A percentile compares a stretch with the other conserved stretches of the same genome.
Evolutionary conservation across 2,329 filamentous ascomycete genomes (phyloP).

Genomic region (Ascocoryne sarcoides): DNA sequence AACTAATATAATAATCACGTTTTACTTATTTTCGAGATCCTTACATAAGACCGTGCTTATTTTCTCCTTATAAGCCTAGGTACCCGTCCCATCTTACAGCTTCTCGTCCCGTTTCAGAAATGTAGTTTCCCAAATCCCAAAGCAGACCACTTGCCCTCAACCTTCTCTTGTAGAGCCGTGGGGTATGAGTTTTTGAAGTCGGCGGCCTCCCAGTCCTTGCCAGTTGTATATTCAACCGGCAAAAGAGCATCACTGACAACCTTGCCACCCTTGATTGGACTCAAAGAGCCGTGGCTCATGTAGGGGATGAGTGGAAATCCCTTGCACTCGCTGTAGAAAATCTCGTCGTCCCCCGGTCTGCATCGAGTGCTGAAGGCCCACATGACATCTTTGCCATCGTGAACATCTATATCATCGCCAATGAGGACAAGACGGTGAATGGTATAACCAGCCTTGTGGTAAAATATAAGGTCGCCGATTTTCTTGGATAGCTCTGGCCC

Average conservation of each 20-base stretch:
- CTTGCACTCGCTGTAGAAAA: constrained; percentile 35
- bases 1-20: no score
- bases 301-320: constrained; percentile 40
- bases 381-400: constrained; percentile 23
- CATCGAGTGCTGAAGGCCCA: constrained; percentile 42
- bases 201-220: constrained; percentile 26
- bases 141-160: constrained; percentile 30
- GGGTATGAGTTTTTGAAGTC: constrained; percentile 32
- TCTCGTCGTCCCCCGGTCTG: constrained; percentile 36
- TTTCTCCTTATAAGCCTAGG: no score
- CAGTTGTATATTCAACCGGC: constrained; percentile 34
- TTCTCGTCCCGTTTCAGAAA: constrained; percentile 1
- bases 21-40: no score
- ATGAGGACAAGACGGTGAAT: constrained; percentile 38
- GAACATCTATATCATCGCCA: constrained; percentile 40
- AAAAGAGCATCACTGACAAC: constrained; percentile 38
- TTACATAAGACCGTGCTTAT: no score
- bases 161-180: constrained; percentile 32
- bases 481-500: constrained; percentile 31
- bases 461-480: constrained; percentile 36
- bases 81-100: neutral
- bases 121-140: constrained; percentile 20
- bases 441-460: constrained; percentile 33
- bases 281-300: constrained; percentile 34
- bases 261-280: constrained; percentile 33